phyloP scores from a whole-genome alignment of 2,329 filamentous ascomycete genomes.

The Calonectria crousiana region DNA sequence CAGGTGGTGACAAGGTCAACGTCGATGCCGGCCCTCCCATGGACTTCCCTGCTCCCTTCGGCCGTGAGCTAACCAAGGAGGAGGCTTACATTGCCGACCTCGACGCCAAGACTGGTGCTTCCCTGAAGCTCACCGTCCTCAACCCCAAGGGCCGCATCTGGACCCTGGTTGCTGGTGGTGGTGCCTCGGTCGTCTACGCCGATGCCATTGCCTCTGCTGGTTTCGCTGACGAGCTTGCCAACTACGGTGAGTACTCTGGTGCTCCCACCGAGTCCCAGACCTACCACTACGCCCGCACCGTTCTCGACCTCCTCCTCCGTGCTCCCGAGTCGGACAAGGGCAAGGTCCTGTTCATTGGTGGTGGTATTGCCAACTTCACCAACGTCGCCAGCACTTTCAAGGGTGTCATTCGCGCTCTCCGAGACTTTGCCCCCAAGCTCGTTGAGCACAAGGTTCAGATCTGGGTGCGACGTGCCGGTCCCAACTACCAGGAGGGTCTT shows the following conservation, averaged over 20 bases:
- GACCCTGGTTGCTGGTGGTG: constrained; percentile 98
- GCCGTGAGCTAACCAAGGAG: constrained; percentile 98
- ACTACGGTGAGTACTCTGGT: constrained; percentile 99
- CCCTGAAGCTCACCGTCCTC: constrained; percentile 96
- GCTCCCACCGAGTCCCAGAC: constrained; percentile 99
- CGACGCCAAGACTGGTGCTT: constrained; percentile 99
- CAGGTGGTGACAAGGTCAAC: constrained; percentile 81
- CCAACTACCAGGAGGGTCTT: constrained; percentile 99
- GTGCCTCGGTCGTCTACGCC: constrained; percentile 98
- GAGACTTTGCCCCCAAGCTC: constrained; percentile 87
- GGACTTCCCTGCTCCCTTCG: constrained; percentile 99
- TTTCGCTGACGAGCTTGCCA: constrained; percentile 95
- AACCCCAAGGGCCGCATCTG: constrained; percentile 94
- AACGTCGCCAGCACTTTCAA: constrained; percentile 99
- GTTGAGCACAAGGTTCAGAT: constrained; percentile 98
- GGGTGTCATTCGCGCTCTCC: constrained; percentile 96
- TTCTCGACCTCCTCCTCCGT: constrained; percentile 97
- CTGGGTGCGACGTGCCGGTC: constrained; percentile 89
- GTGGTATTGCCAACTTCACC: constrained; percentile 99
- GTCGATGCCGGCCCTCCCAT: constrained; percentile 97
- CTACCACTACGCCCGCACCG: constrained; percentile 98
- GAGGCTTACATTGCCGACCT: constrained; percentile 99
- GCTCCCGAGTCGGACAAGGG: constrained; percentile 86
- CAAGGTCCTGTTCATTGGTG: constrained; percentile 99
- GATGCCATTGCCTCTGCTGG: constrained; percentile 97